Percentiles rank a stretch among this genome's conserved stretches.
Conservation (phyloP, 2,329 filamentous ascomycete species). For the Monosporascus sp. region DNA sequence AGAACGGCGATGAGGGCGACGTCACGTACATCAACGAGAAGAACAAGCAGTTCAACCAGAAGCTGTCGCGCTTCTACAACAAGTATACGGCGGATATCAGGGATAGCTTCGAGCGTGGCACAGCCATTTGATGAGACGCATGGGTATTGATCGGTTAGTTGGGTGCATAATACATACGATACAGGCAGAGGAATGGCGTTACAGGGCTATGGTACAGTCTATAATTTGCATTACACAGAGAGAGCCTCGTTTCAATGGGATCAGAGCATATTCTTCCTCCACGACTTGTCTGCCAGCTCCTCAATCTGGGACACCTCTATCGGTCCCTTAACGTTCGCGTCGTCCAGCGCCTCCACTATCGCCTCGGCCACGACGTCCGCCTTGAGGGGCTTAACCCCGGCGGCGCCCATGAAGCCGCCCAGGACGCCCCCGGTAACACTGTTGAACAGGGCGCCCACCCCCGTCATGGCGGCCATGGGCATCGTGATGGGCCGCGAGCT, state of each 20-base stretch:
- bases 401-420: slow-evolving; percentile 71
- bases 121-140: slow-evolving; percentile 67
- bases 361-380: slow-evolving; percentile 85
- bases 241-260: background rate
- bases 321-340: slow-evolving; percentile 66
- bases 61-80: slow-evolving; percentile 92
- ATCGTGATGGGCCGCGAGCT: slow-evolving; percentile 74
- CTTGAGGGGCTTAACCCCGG: slow-evolving; percentile 79
- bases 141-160: background rate
- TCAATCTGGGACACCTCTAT: slow-evolving; percentile 79
- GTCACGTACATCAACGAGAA: slow-evolving; percentile 99
- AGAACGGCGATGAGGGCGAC: slow-evolving; percentile 80
- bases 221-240: slow-evolving; percentile 3
- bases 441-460: slow-evolving; percentile 72
- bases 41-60: slow-evolving; percentile 99
- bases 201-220: background rate
- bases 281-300: slow-evolving; percentile 70
- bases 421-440: slow-evolving; percentile 69
- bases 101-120: slow-evolving; percentile 95
- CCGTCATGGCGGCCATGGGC: slow-evolving; percentile 74
- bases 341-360: slow-evolving; percentile 78
- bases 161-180: background rate
- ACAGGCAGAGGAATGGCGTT: background rate
- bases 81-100: slow-evolving; percentile 97
- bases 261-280: slow-evolving; percentile 88